Base-by-base conservation (phyloP, 1,284 basidiomycete species). In the Ustilago trichophora region DNA sequence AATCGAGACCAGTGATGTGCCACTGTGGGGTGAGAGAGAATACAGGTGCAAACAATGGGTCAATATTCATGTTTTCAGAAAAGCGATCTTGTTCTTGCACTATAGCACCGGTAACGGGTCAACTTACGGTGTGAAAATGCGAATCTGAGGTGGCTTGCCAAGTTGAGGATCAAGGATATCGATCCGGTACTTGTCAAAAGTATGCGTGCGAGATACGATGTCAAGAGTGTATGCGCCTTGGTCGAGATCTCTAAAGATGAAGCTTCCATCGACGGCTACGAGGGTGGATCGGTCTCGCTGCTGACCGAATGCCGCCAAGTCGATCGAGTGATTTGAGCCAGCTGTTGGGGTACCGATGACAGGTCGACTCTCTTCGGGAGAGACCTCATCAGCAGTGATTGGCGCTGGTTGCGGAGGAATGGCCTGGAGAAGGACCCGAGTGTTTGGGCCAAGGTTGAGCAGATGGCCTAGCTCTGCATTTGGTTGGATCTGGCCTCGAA, bases 401-500 rank as follows among this genome's bases (percentile, higher is more conserved):
- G 13, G 26, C 7, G 43, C 12, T 4, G 36, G 18, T 8, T 38
- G 33, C 0, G 52, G 31, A 15, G 71, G 71, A 12, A 70, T 57
- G 8, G 67, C 60, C 9, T 47, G 52, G 6, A 73, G 48, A 2
- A 59, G 40, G 11, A 63, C 62, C 12, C 55, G 47, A 1, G 64
- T 62, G 49, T 63, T 58, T 44, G 66, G 62, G 1, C 60, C 60
- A 15, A 73, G 64, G 19, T 63, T 58, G 25, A 60, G 25, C 43
- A 70, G 13, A 24, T 73, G 53, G n/a, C 31, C 32, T 1, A 73
- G 55, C 27, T 63, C 60, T 7, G 58, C 67, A 29, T 65, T 65
- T 18, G 67, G 54, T 21, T 62, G 55, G 25, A 73, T 53, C 50
- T 73, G 71, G 13, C 67, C 67, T n/a, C 71, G 56, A 11, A 73